Base-by-base conservation (phyloP, 805 yeast species). In the Pichia gijzeniarum region DNA sequence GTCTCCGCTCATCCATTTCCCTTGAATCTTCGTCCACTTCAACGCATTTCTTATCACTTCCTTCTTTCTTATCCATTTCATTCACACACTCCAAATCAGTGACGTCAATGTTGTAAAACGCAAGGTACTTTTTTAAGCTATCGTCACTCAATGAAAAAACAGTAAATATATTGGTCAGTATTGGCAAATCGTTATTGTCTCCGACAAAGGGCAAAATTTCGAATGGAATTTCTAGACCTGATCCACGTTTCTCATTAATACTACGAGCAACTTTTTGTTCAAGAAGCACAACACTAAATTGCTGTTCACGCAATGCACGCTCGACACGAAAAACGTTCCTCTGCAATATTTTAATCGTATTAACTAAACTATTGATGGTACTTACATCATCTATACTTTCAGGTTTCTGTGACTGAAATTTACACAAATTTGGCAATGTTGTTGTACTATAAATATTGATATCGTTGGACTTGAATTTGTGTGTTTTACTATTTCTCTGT, bases 181-280 rank as follows among this genome's bases (percentile, higher is more conserved):
- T 41, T 1, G 68, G 68, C 19, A 60, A 39, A 8, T 51, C 27
- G 7, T 51, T 55, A 35, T 48, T 54, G 27, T 21, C n/a, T 1
- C 27, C 40, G 12, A 27, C 5, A 34, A 20, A 39, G 12, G 48
- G 48, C 17, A 45, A 52, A 4, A 56, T 35, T 33, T 61, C 67
- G 51, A 50, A 63, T 21, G 53, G 54, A n/a, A 45, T 44, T 30
- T 61, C 65, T 18, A 60, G 19, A 3, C 68, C 68, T 12, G 60
- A 44, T 2, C 65, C 67, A 21, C 65, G 47, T n/a, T 48, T 33
- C 27, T 49, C 47, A 43, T 63, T 63, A 17, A 51, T 27, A 4
- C 54, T 48, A 17, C 57, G 49, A 5, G 59, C 55, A 16, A 61
- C 44, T 18, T 60, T 52, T 41, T 62, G 66, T 43, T 63, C 63